Conservation (phyloP, 768 basidiomycete genomes). For the Boletus insuetus region DNA sequence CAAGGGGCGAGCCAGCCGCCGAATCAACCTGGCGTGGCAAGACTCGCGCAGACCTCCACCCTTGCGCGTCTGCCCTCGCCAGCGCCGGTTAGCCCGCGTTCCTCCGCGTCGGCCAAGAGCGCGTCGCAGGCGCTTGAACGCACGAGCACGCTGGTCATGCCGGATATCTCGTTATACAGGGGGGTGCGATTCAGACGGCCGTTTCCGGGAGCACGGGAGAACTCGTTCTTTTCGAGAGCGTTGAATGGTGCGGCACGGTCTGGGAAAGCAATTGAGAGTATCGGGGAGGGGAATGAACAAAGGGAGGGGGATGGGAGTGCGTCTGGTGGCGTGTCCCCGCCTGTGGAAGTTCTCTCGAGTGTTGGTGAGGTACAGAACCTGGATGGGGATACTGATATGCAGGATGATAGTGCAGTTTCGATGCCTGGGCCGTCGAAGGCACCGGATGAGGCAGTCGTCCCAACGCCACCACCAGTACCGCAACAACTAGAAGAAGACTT, state of each 20-base stretch:
- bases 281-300: neutral
- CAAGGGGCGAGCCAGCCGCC: neutral
- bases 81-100: neutral
- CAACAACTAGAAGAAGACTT: neutral
- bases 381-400: constrained; percentile 4
- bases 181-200: constrained; percentile 22
- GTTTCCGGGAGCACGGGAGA: constrained; percentile 5
- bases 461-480: neutral
- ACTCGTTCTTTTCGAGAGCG: constrained; percentile 26
- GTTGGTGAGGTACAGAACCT: neutral
- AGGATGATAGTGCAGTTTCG: neutral
- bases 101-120: neutral
- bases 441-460: neutral
- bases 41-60: neutral
- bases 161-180: constrained; percentile 24
- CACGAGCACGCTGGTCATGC: constrained; percentile 12
- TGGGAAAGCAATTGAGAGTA: neutral
- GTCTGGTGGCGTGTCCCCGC: neutral
- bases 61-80: neutral
- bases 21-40: neutral
- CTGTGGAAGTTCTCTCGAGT: neutral
- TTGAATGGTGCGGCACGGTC: constrained; percentile 1
- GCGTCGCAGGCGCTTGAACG: neutral
- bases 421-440: neutral
- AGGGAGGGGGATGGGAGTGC: neutral